Evolutionary conservation across 2,329 filamentous ascomycete genomes (phyloP).

Genomic region (Microcyclosporella mali): DNA sequence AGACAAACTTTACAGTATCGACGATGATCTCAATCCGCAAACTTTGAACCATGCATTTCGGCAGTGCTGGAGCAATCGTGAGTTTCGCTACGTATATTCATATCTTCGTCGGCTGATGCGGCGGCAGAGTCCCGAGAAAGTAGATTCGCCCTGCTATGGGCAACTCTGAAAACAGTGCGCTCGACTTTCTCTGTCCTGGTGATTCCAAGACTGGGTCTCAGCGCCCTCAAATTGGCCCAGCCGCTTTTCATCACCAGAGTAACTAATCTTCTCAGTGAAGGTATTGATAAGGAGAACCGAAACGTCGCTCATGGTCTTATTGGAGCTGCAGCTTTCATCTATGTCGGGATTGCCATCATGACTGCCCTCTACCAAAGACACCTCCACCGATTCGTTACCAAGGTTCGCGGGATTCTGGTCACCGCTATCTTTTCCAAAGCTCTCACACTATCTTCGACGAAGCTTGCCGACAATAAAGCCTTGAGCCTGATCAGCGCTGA

Average conservation of each 20-base stretch:
- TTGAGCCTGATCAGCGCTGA: conserved; percentile 20
- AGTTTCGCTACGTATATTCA: background rate
- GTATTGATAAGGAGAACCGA: conserved; percentile 4
- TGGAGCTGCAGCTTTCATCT: conserved; percentile 14
- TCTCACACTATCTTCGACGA: conserved; percentile 8
- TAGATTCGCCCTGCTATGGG: conserved; percentile 6
- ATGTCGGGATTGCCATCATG: conserved; percentile 13
- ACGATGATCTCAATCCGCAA: conserved; percentile 12
- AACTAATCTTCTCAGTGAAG: conserved; percentile 7
- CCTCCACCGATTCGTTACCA: conserved; percentile 17
- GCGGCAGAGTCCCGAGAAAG: background rate
- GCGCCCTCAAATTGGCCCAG: conserved; percentile 16
- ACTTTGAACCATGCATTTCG: conserved; percentile 8
- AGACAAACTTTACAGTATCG: conserved; percentile 22
- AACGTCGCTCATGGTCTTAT: conserved; percentile 12
- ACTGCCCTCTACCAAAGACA: conserved; percentile 15
- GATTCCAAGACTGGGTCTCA: conserved; percentile 12
- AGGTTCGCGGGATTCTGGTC: conserved; percentile 14
- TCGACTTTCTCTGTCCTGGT: conserved; percentile 8
- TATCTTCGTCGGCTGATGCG: background rate
- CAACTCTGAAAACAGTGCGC: conserved; percentile 2
- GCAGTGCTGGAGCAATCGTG: conserved; percentile 7
- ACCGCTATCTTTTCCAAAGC: conserved; percentile 14
- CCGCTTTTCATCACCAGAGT: conserved; percentile 14
- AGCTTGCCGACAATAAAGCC: conserved; percentile 11